Conservation (phyloP, 1,139 yeast species). For the Sugiyamaella sp. region DNA sequence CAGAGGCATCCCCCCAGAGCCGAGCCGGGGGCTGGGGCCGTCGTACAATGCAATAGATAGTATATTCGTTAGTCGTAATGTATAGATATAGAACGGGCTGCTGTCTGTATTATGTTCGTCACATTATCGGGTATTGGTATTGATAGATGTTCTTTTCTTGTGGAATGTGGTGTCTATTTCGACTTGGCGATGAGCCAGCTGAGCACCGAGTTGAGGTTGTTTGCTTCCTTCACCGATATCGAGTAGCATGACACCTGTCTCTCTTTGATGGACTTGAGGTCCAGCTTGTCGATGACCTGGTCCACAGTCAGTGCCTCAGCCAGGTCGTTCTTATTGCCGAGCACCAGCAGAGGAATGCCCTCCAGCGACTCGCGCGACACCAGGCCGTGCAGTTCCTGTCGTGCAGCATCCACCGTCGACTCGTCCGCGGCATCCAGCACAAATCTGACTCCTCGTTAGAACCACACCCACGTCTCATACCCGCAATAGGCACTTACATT, state of each 20-base stretch:
- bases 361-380: slow-evolving; percentile 40
- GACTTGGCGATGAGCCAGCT: slow-evolving; percentile 42
- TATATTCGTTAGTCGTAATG: slow-evolving; percentile 1
- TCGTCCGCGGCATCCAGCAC: slow-evolving; percentile 46
- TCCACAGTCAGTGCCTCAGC: slow-evolving; percentile 42
- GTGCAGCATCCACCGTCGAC: slow-evolving; percentile 38
- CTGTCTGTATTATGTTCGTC: too few species aligned
- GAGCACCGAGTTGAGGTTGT: slow-evolving; percentile 43
- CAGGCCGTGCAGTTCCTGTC: slow-evolving; percentile 41
- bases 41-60: background rate
- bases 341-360: slow-evolving; percentile 44
- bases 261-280: slow-evolving; percentile 40
- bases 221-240: slow-evolving; percentile 45
- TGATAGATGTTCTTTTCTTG: background rate
- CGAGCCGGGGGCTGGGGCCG: too few species aligned
- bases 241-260: slow-evolving; percentile 46
- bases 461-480: background rate
- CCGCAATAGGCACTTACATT: slow-evolving; percentile 31
- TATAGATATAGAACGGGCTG: background rate
- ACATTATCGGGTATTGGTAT: background rate
- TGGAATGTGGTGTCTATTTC: slow-evolving; percentile 21
- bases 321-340: slow-evolving; percentile 46
- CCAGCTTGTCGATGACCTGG: slow-evolving; percentile 40
- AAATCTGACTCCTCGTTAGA: slow-evolving; percentile 30
- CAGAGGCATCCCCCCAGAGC: too few species aligned